Conservation (phyloP, 2,329 filamentous ascomycete species). For the Scedosporium aurantiacum region DNA sequence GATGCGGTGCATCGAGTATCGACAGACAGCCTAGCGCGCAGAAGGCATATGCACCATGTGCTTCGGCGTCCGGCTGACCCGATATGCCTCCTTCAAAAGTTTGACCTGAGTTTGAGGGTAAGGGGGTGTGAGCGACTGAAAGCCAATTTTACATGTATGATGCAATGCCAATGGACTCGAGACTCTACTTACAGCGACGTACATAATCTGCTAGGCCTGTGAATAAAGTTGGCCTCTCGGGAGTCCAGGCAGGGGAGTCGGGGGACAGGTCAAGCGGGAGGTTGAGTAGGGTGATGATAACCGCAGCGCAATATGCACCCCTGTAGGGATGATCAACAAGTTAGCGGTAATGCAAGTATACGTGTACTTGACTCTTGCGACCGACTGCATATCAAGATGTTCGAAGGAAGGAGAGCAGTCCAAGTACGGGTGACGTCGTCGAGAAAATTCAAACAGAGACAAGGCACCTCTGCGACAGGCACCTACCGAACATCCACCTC, state of each 20-base stretch:
- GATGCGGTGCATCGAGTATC: constrained; percentile 69
- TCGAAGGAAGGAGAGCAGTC: no score
- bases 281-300: constrained; percentile 72
- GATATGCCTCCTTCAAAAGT: constrained; percentile 93
- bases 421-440: not conserved
- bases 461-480: not conserved
- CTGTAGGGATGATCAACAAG: constrained; percentile 1
- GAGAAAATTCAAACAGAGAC: not conserved
- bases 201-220: constrained; percentile 71
- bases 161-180: not conserved
- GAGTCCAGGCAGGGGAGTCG: constrained; percentile 55
- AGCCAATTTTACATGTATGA: not conserved
- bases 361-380: not conserved
- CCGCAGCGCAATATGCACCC: constrained; percentile 87
- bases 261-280: constrained; percentile 69
- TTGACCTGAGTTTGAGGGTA: constrained; percentile 55
- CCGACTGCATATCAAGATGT: no score
- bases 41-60: constrained; percentile 94
- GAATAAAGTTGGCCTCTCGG: constrained; percentile 54
- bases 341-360: constrained; percentile 4
- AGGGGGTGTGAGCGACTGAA: not conserved
- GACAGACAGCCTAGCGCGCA: constrained; percentile 83
- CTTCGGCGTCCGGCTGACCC: constrained; percentile 74
- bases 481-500: constrained; percentile 82
- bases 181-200: constrained; percentile 53